Base-by-base conservation (phyloP, 2,329 filamentous ascomycete genomes). In the Verticillium tricorpus region DNA sequence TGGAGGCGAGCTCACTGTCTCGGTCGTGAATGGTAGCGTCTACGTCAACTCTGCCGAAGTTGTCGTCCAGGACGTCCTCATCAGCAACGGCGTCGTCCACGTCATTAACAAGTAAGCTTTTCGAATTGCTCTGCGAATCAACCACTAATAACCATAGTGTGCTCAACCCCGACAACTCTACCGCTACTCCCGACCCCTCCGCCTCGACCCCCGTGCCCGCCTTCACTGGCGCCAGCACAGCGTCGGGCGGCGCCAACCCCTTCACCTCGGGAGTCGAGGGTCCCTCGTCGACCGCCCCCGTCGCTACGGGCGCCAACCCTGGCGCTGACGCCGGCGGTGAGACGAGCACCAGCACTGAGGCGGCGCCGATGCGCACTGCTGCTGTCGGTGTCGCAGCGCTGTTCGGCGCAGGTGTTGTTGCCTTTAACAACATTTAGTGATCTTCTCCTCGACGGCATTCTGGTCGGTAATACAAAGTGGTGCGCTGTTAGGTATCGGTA, bases 81-180 rank as follows among this genome's bases (percentile, higher is more conserved):
- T 82, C 12, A 75, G 75, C 35, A 86, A 86, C 64, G 85, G 85
- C 31, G 84, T 87, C 1, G 71, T 85, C 3, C 84, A 87, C 66
- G 76, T 86, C 15, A 77, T 86, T 40, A 85, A 89, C 68, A 77
- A 78, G 83, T 83, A 72, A 70, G 80, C 72, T 2, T 57, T 22
- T 9, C 17, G 2, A n/a, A 9, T 25, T 50, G 52, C 50, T 25
- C 5, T n/a, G 5, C 25, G 8, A 54, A 12, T 54, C 7, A 11
- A n/a, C 19, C 3, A 8, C 54, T 56, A 56, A 56, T 19, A 15
- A 59, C 9, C n/a, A 22, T 19, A 81, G 79, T 63, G 85, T 88
- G 40, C 75, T 89, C 57, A 88, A 88, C 75, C 82, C 84, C 12
- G 72, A 76, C 65, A 82, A 82, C 68, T 75, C 78, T 2, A 72